A percentile compares a stretch with the other conserved stretches of the same genome.
phyloP scores from a whole-genome alignment of 192 early-diverging fungal species.

The Anaeromyces robustus region DNA sequence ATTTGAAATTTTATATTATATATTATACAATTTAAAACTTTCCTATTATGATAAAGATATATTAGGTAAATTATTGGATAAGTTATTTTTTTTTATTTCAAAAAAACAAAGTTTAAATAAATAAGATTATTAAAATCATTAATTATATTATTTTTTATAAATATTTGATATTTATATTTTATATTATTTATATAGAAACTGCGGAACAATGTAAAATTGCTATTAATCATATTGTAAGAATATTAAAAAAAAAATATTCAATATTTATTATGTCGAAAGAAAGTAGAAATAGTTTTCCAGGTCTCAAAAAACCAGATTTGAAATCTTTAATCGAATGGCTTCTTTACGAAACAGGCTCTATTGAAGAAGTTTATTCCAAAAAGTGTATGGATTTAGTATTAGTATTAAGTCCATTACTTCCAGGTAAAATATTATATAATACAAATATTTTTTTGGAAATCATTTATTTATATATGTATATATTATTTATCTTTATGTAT shows the following conservation, averaged over 20 bases:
- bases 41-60: slow-evolving; percentile 42
- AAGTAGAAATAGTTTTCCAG: slow-evolving; percentile 26
- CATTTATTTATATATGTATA: too few relatives aligned
- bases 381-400: slow-evolving; percentile 44
- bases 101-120: too few relatives aligned
- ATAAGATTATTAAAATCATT: too few relatives aligned
- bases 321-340: slow-evolving; percentile 33
- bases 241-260: slow-evolving; percentile 28
- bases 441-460: neutral
- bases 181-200: slow-evolving; percentile 20
- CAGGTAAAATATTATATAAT: slow-evolving; percentile 17
- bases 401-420: slow-evolving; percentile 24
- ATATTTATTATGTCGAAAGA: slow-evolving; percentile 25
- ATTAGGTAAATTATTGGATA: too few relatives aligned
- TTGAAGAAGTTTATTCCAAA: slow-evolving; percentile 41
- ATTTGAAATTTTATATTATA: slow-evolving; percentile 49
- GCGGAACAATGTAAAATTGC: slow-evolving; percentile 26
- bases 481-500: too few relatives aligned
- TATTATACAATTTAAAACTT: slow-evolving; percentile 41
- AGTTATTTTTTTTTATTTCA: too few relatives aligned
- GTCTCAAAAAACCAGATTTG: slow-evolving; percentile 21
- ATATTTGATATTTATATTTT: slow-evolving; percentile 1
- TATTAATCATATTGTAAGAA: slow-evolving; percentile 39
- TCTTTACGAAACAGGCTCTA: slow-evolving; percentile 28
- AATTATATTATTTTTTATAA: too few relatives aligned